Percentiles rank a stretch among this genome's conserved stretches.
Evolutionary conservation across 2,329 filamentous ascomycete species (phyloP).

Genomic region (Microdochium bolleyi): DNA sequence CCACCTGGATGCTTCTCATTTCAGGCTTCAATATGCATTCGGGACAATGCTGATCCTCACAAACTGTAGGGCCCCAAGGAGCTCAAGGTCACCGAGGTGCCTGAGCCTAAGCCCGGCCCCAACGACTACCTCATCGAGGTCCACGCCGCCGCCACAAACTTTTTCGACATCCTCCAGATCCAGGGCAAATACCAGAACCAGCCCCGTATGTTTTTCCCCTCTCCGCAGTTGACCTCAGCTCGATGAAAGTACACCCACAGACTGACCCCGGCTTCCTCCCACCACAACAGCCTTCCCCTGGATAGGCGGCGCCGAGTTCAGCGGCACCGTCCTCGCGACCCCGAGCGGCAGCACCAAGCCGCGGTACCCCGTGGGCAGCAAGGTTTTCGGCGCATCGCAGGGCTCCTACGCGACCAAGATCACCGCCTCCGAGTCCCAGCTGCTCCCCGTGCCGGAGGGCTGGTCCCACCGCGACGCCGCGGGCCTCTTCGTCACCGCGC

Average conservation of each 20-base stretch:
- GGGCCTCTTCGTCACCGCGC: slow-evolving; percentile 84
- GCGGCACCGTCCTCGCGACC: slow-evolving; percentile 63
- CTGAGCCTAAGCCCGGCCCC: slow-evolving; percentile 62
- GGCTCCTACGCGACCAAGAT: slow-evolving; percentile 80
- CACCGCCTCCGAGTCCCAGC: slow-evolving; percentile 53
- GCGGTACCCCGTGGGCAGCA: slow-evolving; percentile 68
- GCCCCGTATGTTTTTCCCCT: slow-evolving; percentile 41
- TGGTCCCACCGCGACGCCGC: slow-evolving; percentile 84
- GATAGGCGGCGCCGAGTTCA: slow-evolving; percentile 82
- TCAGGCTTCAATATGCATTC: background rate
- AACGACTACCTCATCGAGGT: slow-evolving; percentile 83
- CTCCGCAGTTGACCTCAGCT: background rate
- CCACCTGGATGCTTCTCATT: background rate
- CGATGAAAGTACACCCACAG: background rate
- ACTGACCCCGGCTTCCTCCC: background rate
- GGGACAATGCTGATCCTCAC: slow-evolving; percentile 4
- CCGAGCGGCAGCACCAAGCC: slow-evolving; percentile 41
- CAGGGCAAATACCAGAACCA: slow-evolving; percentile 94
- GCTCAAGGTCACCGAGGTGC: slow-evolving; percentile 65
- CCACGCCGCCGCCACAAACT: slow-evolving; percentile 84
- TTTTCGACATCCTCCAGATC: slow-evolving; percentile 95
- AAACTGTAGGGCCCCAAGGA: slow-evolving; percentile 61
- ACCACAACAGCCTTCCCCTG: slow-evolving; percentile 64
- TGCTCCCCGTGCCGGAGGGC: slow-evolving; percentile 68
- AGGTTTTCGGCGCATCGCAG: slow-evolving; percentile 80